Evolutionary conservation across 2,329 filamentous ascomycete genomes (phyloP).

Genomic region (Sclerotinia borealis): DNA sequence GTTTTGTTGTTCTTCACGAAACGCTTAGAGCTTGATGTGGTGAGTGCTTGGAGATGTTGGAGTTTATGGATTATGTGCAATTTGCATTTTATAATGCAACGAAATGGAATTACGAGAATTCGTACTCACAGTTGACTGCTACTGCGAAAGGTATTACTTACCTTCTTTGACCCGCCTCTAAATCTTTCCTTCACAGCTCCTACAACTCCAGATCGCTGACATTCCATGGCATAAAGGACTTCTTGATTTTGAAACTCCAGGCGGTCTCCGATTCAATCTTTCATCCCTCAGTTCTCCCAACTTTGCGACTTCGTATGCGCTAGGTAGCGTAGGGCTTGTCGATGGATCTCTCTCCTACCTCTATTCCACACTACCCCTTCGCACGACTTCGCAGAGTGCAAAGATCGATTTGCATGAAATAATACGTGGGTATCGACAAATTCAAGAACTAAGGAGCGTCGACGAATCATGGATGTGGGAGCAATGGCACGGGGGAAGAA

Average conservation of each 20-base stretch:
- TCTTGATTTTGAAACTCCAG: conserved; percentile 81
- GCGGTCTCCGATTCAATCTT: conserved; percentile 76
- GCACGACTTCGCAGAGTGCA: conserved; percentile 62
- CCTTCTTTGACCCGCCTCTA: conserved; percentile 15
- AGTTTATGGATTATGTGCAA: conserved; percentile 97
- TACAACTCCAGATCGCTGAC: conserved; percentile 19
- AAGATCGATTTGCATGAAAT: conserved; percentile 70
- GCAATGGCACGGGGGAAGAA: conserved; percentile 44
- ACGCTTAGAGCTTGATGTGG: not conserved
- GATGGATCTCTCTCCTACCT: conserved; percentile 97
- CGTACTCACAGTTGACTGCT: conserved; percentile 78
- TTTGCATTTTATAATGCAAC: conserved; percentile 82
- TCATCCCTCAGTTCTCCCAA: conserved; percentile 88
- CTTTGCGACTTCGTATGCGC: conserved; percentile 89
- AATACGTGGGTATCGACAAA: conserved; percentile 74
- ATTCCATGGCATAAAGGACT: conserved; percentile 50
- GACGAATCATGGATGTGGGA: conserved; percentile 48
- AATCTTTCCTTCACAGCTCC: conserved; percentile 6
- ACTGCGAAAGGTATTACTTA: conserved; percentile 64
- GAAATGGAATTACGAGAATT: conserved; percentile 87
- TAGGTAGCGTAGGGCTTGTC: conserved; percentile 83
- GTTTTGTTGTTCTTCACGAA: not conserved
- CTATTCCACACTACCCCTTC: conserved; percentile 79
- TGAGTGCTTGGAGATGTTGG: conserved; percentile 58
- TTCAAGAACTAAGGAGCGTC: conserved; percentile 57